Conservation (phyloP, 2,329 filamentous ascomycete genomes). For the Blumeria graminis region DNA sequence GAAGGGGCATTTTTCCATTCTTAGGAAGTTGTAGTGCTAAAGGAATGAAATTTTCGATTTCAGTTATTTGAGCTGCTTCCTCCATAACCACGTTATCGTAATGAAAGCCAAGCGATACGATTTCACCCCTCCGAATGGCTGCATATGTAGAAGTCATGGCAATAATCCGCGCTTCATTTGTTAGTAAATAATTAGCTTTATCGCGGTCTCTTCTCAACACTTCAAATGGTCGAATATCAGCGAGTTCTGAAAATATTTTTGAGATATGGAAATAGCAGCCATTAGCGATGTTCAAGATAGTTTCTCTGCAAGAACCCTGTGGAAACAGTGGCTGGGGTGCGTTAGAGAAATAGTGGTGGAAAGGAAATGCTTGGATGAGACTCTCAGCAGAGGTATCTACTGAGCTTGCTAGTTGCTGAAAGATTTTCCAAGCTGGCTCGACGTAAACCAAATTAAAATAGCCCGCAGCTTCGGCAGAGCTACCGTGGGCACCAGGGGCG, state of each 20-base stretch:
- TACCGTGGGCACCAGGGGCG: constrained; percentile 82
- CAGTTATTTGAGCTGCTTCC: constrained; percentile 92
- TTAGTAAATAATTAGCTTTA: constrained; percentile 85
- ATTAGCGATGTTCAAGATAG: constrained; percentile 49
- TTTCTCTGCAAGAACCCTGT: constrained; percentile 34
- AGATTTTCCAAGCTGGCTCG: constrained; percentile 68
- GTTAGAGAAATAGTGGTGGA: constrained; percentile 66
- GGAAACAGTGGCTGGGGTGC: constrained; percentile 73
- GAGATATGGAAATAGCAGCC: constrained; percentile 77
- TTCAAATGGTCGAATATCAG: constrained; percentile 86
- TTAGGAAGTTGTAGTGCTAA: constrained; percentile 70
- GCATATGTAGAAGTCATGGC: constrained; percentile 98
- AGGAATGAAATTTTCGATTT: constrained; percentile 91
- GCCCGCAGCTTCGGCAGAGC: constrained; percentile 84
- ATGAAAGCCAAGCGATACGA: constrained; percentile 75
- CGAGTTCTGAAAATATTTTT: constrained; percentile 76
- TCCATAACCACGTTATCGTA: constrained; percentile 98
- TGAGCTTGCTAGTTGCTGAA: constrained; percentile 38
- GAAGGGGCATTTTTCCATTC: constrained; percentile 48
- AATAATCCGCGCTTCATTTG: constrained; percentile 88
- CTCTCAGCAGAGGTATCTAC: constrained; percentile 32
- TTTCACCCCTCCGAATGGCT: constrained; percentile 78
- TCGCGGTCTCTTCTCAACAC: constrained; percentile 72
- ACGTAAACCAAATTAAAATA: constrained; percentile 93
- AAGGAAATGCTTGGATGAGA: constrained; percentile 58